Base-by-base conservation (phyloP, 805 yeast species). In the Sugiyamaella marilandica region DNA sequence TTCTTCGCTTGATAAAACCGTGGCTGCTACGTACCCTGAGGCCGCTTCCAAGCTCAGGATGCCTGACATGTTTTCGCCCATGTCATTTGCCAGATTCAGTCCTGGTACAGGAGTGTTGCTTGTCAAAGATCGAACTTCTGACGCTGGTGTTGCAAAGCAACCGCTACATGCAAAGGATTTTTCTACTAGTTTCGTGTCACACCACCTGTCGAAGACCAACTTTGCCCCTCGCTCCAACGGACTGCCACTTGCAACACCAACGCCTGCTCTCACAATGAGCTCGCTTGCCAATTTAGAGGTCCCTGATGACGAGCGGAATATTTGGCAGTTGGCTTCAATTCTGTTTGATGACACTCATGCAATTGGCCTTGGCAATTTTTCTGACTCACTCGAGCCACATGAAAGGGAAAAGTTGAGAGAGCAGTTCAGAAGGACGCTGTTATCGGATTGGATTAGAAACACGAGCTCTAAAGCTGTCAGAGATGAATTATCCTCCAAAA, bases 311-410 rank as follows among this genome's bases (percentile, higher is more conserved):
- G 74, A 78, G 29, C 56, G 65, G 9, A 61, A 65, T 13, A 51
- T 71, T 35, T 78, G 89, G 80, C 71, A 73, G n/a, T 69, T 86
- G 41, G 78, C 85, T 1, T 78, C 87, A 0, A 75, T 81, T 18
- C 70, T 90, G 41, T 85, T 85, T 67, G 87, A 82, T 63, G 70
- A 70, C 16, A 55, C 62, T 24, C 45, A 47, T 4, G 21, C 56
- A 13, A 57, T 57, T 10, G 58, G 66, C 3, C 45, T 63, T 5
- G 60, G 60, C 4, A 55, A 53, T 9, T 58, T 63, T 16, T 65
- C 49, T 43, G 58, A 13, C 61, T 52, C 0, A 60, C 65, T 44
- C 46, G 60, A 61, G 41, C 36, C 48, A 13, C 36, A 39, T 34
- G 37, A 44, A 13, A 45, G 39, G 24, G 58, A 51, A 19, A 67